Base-by-base conservation (phyloP, 331 rosid genomes). In the Arachis monticola region DNA sequence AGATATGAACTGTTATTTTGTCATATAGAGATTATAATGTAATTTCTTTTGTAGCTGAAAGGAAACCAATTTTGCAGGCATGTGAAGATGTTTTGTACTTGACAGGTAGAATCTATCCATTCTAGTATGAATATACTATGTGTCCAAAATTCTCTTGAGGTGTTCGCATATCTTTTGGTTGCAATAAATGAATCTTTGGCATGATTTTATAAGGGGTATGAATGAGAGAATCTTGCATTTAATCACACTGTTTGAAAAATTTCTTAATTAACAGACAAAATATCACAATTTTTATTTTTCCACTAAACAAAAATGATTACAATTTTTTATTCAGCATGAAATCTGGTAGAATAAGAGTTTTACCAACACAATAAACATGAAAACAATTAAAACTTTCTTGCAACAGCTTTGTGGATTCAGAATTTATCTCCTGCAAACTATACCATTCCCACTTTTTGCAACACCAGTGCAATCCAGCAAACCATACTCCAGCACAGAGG, bases 381-480 rank as follows among this genome's bases (percentile, higher is more conserved):
- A 72, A 55, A 63, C 61, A 76, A 31, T 30, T 7, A 3, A 35
- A 55, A 72, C 67, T 5, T 58, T 41, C 60, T 38, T 10, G 60
- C 41, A 67, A 2, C 67, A 61, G 44, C 67, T 45, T 11, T 12
- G 30, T 30, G 60, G 55, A 57, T 27, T 35, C 40, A 27, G 61
- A n/a, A 13, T 17, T 81, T 80, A 93, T 82, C 85, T 93, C 72
- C 86, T 90, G 77, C 98, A 93, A 83, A 91, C 90, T 47, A 91
- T 84, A 57, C 95, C 98, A 83, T 87, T 88, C 35, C 98, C 97
- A 59, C 86, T 73, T 3, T 79, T 79, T n/a, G 85, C 60, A 77
- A 38, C 86, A 10, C 88, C 78, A 2, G 77, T 79, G 72, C 97
- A 93, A 77, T 93, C 92, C 52, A 93, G 63, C 81, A 69, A 62